phyloP scores from a whole-genome alignment of 768 basidiomycete genomes.

The Termitomyces titanicus region DNA sequence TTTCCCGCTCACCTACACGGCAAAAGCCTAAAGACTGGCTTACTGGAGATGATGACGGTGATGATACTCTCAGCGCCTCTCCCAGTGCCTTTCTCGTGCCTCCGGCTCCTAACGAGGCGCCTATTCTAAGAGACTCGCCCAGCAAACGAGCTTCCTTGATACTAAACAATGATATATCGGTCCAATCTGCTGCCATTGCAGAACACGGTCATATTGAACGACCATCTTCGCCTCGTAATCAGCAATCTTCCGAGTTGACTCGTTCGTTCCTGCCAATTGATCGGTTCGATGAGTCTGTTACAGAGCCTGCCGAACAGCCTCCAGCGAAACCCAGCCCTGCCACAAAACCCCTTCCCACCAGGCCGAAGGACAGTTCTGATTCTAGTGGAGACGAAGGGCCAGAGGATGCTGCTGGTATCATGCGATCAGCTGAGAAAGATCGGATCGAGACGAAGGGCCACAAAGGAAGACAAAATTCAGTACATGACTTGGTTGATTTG shows the following conservation, averaged over 20 bases:
- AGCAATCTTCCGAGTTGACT: conserved; percentile 33
- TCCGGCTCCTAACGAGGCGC: conserved; percentile 27
- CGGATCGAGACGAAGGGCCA: conserved; percentile 28
- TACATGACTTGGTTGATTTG: conserved; percentile 78
- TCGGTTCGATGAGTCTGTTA: conserved; percentile 18
- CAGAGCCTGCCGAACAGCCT: conserved; percentile 3
- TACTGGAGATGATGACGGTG: conserved; percentile 59
- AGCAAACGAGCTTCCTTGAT: conserved; percentile 71
- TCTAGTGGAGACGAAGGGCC: conserved; percentile 62
- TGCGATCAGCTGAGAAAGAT: conserved; percentile 19
- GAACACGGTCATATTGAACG: conserved; percentile 29
- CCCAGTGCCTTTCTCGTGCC: conserved; percentile 11
- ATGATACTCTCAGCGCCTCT: conserved; percentile 9
- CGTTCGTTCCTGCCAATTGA: conserved; percentile 34
- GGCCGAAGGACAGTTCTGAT: conserved; percentile 32
- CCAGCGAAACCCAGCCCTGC: conserved; percentile 52
- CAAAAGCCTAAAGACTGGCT: conserved; percentile 57
- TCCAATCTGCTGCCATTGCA: conserved; percentile 34
- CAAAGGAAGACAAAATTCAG: conserved; percentile 72
- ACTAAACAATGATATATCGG: conserved; percentile 39
- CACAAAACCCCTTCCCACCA: conserved; percentile 18
- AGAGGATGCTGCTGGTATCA: conserved; percentile 36
- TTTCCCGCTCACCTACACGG: background rate
- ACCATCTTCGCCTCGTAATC: conserved; percentile 13
- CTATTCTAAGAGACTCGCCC: conserved; percentile 65